Base-by-base conservation (phyloP, 2,329 filamentous ascomycete genomes). In the Talaromyces sp. region DNA sequence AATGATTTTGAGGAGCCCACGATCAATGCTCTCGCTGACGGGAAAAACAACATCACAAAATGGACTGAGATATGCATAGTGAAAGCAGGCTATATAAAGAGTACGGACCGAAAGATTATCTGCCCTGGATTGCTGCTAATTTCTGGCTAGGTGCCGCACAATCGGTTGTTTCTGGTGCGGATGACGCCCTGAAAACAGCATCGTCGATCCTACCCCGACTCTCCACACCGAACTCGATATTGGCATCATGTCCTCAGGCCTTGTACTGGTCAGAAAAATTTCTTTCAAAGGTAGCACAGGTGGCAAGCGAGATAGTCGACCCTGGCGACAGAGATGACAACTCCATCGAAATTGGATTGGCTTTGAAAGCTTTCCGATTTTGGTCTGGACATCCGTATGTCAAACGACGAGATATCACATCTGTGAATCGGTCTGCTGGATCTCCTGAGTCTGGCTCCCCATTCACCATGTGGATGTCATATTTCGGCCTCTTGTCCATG, bases 51-150 rank as follows among this genome's bases (percentile, higher is more conserved):
- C 28, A 76, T 85, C 14, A 84, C 85, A 2, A 85, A 88, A 70
- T 97, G 92, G 92, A 91, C 91, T 2, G 88, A 87, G 65, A 89
- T 95, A 23, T 96, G 91, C 76, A 84, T 89, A 31, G 80, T 95
- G 60, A 96, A 94, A 74, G 87, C 87, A 23, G 85, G 87, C 55
- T 96, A 92, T 72, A 83, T 96, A 56, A 89, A 88, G 73, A 91
- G 90, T 73, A 88, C 82, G 71, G 64, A 57, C 27, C 57, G 50
- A 44, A 61, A n/a, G 18, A 61, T 62, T 4, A 31, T 57, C 4
- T 16, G 54, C 12, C 5, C 33, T n/a, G 47, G 31, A 57, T 52
- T 42, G 42, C 65, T 52, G 63, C 67, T 69, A 63, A 68, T 28
- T 50, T 23, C 14, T 34, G 57, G 47, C 50, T 64, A 83, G 81